Base-by-base conservation (phyloP, 1,284 basidiomycete genomes). In the Rhodotorula sp. region DNA sequence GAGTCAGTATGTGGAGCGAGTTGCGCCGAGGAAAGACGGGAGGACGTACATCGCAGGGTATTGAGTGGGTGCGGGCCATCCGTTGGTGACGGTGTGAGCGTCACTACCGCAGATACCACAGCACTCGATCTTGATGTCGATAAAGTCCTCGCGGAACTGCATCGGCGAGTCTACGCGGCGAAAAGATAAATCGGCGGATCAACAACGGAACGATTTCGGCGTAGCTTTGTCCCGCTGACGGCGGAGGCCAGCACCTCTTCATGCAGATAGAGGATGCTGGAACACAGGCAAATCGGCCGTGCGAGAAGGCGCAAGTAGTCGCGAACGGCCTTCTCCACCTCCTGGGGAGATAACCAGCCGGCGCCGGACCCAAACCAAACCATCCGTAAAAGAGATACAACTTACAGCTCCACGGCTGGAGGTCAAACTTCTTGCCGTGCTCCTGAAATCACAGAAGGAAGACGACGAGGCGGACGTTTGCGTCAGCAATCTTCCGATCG, bases 141-240 rank as follows among this genome's bases (percentile, higher is more conserved):
- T 60, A 28, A 70, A 68, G 47, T 71, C 63, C 60, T 73, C 72
- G 45, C 54, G 55, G 64, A 66, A 76, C 62, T 62, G 52, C 68
- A 74, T 71, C 31, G 74, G 74, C 26, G 71, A 71, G 70, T 71
- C 74, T 76, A 47, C 18, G 10, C 34, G n/a, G 58, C 45, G 45
- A 5, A 19, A 21, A 10, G 10, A 23, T 7, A 8, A 12, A 23
- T 14, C 2, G n/a, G 7, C 7, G 6, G 23, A 34, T 52, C 21
- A 50, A n/a, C 60, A 18, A 26, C 19, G 21, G 15, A 16, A n/a
- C 34, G 18, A 6, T n/a, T 52, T 19, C 50, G 19, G 50, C 2
- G n/a, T 12, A 52, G 19, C n/a, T 19, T n/a, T 19, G 50, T 52
- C 38, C 38, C 38, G 38, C 1, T 1, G 10, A 2, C 1, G 38